These are phyloP conservation scores for Amphibolis antarctica DNA, from an alignment of 106 monocot species.

Conservation along the genomic window DNA sequence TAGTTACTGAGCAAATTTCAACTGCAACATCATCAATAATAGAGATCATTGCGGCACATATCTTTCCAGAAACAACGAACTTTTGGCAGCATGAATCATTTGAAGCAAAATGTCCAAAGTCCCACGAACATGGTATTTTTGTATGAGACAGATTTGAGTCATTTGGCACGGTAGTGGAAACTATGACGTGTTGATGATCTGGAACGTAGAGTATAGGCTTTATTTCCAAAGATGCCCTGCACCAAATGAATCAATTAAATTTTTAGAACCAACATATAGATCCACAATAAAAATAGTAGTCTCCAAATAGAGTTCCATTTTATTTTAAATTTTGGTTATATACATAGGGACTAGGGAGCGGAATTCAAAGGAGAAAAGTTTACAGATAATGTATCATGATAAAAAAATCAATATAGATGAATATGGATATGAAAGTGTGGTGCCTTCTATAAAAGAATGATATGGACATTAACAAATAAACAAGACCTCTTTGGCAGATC, in stretches of 20 bases:
- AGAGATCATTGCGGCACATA: conserved; percentile 48
- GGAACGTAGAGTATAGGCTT: conserved; percentile 66
- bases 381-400: neutral
- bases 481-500: conserved; percentile 18
- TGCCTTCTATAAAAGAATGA: too few species aligned
- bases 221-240: conserved; percentile 65
- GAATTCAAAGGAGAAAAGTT: too few species aligned
- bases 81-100: conserved; percentile 40
- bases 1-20: conserved; percentile 29
- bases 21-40: conserved; percentile 34
- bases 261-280: neutral
- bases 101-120: conserved; percentile 17
- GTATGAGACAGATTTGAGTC: neutral
- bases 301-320: neutral
- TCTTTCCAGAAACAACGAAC: conserved; percentile 36
- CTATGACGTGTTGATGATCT: conserved; percentile 13
- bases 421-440: too few species aligned
- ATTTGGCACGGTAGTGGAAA: conserved; percentile 2
- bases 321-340: neutral
- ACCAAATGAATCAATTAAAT: neutral
- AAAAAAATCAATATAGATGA: neutral
- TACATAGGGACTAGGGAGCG: too few species aligned
- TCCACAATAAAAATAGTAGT: neutral
- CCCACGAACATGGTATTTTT: conserved; percentile 7
- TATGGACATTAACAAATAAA: neutral